These are phyloP conservation scores for Candida sanyiensis DNA, from an alignment of 805 yeast species.

Conservation along the genomic window DNA sequence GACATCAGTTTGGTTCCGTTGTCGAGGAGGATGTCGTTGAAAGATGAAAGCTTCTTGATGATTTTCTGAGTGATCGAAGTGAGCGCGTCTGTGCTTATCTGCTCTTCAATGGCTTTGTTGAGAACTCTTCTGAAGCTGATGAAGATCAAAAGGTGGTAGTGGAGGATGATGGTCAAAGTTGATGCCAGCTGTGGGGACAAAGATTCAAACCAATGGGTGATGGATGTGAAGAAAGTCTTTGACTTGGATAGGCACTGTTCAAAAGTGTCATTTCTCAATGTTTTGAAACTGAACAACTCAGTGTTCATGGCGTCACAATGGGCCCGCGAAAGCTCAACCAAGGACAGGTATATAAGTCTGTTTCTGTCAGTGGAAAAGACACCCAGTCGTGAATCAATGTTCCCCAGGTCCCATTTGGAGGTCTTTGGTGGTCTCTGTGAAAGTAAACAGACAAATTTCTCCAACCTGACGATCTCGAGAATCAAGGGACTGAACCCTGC, in stretches of 20 bases:
- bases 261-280: conserved; percentile 1
- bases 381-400: conserved; percentile 10
- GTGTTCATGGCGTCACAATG: background rate
- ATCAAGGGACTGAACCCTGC: conserved; percentile 14
- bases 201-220: conserved; percentile 4
- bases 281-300: conserved; percentile 1
- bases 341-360: conserved; percentile 13
- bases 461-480: conserved; percentile 25
- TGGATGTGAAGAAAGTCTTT: background rate
- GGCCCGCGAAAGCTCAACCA: background rate
- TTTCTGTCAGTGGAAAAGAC: conserved; percentile 20
- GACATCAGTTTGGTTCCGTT: conserved; percentile 1
- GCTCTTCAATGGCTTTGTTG: conserved; percentile 5
- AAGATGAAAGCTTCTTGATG: background rate
- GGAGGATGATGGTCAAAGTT: conserved; percentile 7
- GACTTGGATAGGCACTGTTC: background rate
- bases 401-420: conserved; percentile 23
- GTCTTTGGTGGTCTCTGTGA: conserved; percentile 25
- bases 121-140: conserved; percentile 7
- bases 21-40: conserved; percentile 6
- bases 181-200: conserved; percentile 1
- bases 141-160: conserved; percentile 8
- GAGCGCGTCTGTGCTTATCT: background rate
- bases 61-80: background rate
- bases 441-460: conserved; percentile 24